Evolutionary conservation across 2,329 filamentous ascomycete genomes (phyloP).

Genomic region (Dendryphion nanum): DNA sequence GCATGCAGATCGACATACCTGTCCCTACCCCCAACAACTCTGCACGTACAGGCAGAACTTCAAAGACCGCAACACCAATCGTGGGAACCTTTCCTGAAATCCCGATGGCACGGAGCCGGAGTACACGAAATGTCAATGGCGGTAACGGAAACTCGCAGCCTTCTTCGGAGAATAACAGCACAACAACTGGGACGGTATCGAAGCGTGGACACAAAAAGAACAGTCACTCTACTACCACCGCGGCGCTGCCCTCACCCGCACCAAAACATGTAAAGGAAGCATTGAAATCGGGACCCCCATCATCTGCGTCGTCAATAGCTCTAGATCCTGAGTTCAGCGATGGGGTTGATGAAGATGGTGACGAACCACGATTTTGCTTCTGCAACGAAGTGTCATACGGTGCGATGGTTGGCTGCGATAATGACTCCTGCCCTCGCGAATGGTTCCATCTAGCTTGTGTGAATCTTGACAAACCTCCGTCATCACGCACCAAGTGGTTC

Average conservation of each 20-base stretch:
- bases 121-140: constrained; percentile 42
- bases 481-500: constrained; percentile 40
- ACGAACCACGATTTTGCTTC: constrained; percentile 63
- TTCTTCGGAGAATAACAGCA: constrained; percentile 42
- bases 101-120: constrained; percentile 43
- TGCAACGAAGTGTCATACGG: constrained; percentile 65
- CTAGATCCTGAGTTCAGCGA: constrained; percentile 35
- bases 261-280: constrained; percentile 18
- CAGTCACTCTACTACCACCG: constrained; percentile 16
- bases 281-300: constrained; percentile 30
- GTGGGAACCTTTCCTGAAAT: constrained; percentile 43
- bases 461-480: constrained; percentile 59
- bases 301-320: constrained; percentile 29
- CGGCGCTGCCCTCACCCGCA: constrained; percentile 26
- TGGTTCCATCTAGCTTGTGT: constrained; percentile 69
- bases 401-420: constrained; percentile 68
- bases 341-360: constrained; percentile 38
- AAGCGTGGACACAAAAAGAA: constrained; percentile 40
- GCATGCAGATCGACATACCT: constrained; percentile 34
- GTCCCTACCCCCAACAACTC: constrained; percentile 26
- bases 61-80: constrained; percentile 50
- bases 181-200: constrained; percentile 27
- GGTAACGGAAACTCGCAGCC: constrained; percentile 29
- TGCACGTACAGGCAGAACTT: constrained; percentile 41
- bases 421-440: constrained; percentile 62